Base-by-base conservation (phyloP, 192 early-diverging fungal genomes). In the Lobosporangium transversale region DNA sequence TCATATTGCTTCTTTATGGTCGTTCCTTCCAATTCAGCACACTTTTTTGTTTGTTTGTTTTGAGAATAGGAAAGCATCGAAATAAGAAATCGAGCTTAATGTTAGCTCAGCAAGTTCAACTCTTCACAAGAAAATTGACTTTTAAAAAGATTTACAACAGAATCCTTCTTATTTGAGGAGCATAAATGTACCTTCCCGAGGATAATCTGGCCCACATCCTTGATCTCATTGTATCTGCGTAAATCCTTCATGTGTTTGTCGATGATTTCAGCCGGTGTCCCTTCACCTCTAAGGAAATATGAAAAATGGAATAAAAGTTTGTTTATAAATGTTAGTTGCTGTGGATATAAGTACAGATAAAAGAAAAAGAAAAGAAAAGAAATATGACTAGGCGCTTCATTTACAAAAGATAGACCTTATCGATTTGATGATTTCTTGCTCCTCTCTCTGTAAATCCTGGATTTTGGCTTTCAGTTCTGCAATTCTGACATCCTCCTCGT, bases 181-280 rank as follows among this genome's bases (percentile, higher is more conserved):
- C n/a, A n/a, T n/a, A n/a, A n/a, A n/a, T n/a, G n/a, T n/a, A n/a
- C 73, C 80, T 81, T 85, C 31, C 81, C 74, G 35, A 80, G 53
- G 35, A 80, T 61, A 29, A 78, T 78, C 54, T 88, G 85, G 24
- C 86, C 88, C 21, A 79, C 63, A 53, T 89, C 88, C 71, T 89
- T 89, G 58, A 89, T 84, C 68, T 87, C 87, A n/a, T 89, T 89
- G 58, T 89, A 89, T 31, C 81, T 69, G 49, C 88, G 88, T 32
- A 89, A 52, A 15, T 70, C 71, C 45, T 80, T 73, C 45, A 86
- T 88, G 37, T 81, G 85, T 49, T 53, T 64, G 26, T 76, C 50
- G 37, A 86, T 65, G 47, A 81, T 68, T 11, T 76, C 66, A 2
- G 80, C 79, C 26, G 81, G 62, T 14, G 84, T 66, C 1, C 62